These are phyloP conservation scores for Wakefieldia striispora DNA, from an alignment of 768 basidiomycete species.

Conservation along the genomic window DNA sequence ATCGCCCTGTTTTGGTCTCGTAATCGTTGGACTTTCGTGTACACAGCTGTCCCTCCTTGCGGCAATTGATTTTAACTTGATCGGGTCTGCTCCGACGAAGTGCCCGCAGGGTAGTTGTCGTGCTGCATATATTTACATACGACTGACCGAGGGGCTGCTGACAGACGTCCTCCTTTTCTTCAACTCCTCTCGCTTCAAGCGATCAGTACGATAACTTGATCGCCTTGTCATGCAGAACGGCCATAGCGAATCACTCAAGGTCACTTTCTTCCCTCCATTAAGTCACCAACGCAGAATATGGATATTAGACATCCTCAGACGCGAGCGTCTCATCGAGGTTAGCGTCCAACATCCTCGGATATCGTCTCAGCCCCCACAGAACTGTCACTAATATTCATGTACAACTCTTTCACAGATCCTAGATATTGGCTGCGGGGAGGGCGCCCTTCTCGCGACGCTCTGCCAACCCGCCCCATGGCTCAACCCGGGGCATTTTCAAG, in stretches of 20 bases:
- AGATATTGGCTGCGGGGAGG: slow-evolving; percentile 85
- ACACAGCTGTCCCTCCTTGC: too few relatives aligned
- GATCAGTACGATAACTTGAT: slow-evolving; percentile 5
- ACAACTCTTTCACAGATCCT: slow-evolving; percentile 48
- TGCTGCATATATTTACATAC: slow-evolving; percentile 3
- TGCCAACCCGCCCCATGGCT: slow-evolving; percentile 77
- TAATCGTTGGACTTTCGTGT: too few relatives aligned
- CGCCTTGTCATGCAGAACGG: slow-evolving; percentile 17
- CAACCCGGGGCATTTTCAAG: slow-evolving; percentile 25
- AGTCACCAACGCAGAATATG: slow-evolving; percentile 68
- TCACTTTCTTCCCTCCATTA: slow-evolving; percentile 68
- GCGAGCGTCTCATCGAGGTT: slow-evolving; percentile 55
- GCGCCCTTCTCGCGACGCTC: slow-evolving; percentile 65
- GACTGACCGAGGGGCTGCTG: not conserved
- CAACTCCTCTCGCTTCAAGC: not conserved
- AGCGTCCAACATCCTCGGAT: slow-evolving; percentile 8
- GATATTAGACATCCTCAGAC: slow-evolving; percentile 61
- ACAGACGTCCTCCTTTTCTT: not conserved
- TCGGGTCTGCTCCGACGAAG: slow-evolving; percentile 21
- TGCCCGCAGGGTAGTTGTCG: not conserved
- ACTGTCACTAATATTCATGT: not conserved
- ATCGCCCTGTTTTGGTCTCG: slow-evolving; percentile 5
- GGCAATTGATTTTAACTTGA: slow-evolving; percentile 8
- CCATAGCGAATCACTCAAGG: slow-evolving; percentile 33
- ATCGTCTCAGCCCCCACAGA: too few relatives aligned